Base-by-base conservation (phyloP, 495 filamentous ascomycete species). In the Neurospora sp. region DNA sequence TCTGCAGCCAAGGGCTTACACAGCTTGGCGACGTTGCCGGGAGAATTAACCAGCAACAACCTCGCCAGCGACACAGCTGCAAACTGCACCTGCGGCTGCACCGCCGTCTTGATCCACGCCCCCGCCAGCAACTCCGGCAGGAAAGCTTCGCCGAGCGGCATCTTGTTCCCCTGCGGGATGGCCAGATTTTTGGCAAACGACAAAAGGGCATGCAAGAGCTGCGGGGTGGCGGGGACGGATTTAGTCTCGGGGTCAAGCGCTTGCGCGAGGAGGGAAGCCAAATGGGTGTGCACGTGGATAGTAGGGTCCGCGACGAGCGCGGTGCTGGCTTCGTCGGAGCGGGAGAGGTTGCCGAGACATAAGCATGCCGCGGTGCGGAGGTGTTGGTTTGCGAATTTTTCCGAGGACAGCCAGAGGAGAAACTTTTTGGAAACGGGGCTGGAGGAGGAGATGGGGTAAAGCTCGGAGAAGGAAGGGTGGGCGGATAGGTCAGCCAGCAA, bases 121-220 rank as follows among this genome's bases (percentile, higher is more conserved):
- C 81, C 83, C 3, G 91, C 88, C 27, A 93, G 84, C 1, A 86
- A 81, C 37, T 82, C 76, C 6, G 87, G 46, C 18, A 80, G 74
- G 12, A 78, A 74, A 14, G 78, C 74, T 16, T 87, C 82, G 9
- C 88, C 91, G 5, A 95, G 79, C 10, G 79, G 74, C 39, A 80
- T 70, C 71, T 91, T 92, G 76, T 94, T 94, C 6, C 82, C 81
- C 10, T 83, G 77, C 3, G 91, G 87, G 72, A 95, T 89, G 41
- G 91, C 90, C 3, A 95, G 84, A 75, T 96, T 95, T 77, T 93
- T 94, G 71, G 94, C 82, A 75, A 94, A 93, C n/a, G 91, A 87
- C 9, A 93, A 84, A 5, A 85, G 83, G 10, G 91, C 87, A 78
- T 93, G 91, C 3, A 91, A 82, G 0, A 92, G 85, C 37, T 89